phyloP scores from a whole-genome alignment of 495 filamentous ascomycete genomes.

The Cudoniella acicularis region DNA sequence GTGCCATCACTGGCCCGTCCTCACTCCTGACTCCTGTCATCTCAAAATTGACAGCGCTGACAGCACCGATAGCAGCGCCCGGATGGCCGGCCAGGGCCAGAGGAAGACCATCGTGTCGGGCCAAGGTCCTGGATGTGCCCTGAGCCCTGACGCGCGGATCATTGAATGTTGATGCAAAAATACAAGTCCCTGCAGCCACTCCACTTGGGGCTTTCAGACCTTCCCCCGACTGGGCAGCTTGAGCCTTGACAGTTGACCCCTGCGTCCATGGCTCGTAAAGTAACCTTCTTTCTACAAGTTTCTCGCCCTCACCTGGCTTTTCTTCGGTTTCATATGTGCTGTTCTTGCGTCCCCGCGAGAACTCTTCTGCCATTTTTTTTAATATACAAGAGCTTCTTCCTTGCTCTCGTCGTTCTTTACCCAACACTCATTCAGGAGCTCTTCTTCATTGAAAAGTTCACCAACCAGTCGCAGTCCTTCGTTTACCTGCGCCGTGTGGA shows the following conservation, averaged over 20 bases:
- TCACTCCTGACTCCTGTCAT: neutral
- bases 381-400: neutral
- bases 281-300: too few relatives aligned
- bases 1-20: neutral
- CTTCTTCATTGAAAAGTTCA: slow-evolving; percentile 4
- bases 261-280: too few relatives aligned
- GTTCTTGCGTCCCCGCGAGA: neutral
- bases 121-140: neutral
- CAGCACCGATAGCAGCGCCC: neutral
- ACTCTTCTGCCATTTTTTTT: neutral
- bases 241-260: too few relatives aligned
- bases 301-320: neutral
- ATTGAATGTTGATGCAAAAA: neutral
- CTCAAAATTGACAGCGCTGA: neutral
- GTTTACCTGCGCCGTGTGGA: slow-evolving; percentile 13
- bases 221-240: too few relatives aligned
- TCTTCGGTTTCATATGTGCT: slow-evolving; percentile 1
- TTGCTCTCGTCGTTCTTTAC: neutral
- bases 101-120: neutral
- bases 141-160: neutral
- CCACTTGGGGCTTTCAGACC: too few relatives aligned
- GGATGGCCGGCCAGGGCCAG: neutral
- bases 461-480: slow-evolving; percentile 17
- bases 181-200: too few relatives aligned
- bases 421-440: slow-evolving; percentile 1